Percentiles rank a stretch among this genome's conserved stretches.
These are phyloP conservation scores for Fomitopsis schrenkii DNA, from an alignment of 1,284 basidiomycete species.

Conservation along the genomic window DNA sequence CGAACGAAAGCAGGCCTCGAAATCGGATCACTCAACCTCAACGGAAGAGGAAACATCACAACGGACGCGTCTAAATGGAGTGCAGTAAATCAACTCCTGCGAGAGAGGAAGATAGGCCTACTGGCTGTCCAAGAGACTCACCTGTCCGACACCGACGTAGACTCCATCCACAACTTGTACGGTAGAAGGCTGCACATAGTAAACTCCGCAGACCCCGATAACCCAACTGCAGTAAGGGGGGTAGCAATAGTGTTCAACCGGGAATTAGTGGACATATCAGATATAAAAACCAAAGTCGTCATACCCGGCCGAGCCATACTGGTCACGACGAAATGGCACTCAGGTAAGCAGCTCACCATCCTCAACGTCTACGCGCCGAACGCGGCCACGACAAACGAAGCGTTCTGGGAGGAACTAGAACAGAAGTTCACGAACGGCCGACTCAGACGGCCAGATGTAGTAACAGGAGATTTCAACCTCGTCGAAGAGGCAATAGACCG, in stretches of 20 bases:
- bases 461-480: no score
- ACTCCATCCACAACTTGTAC: background rate
- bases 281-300: background rate
- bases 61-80: no score
- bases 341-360: background rate
- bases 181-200: background rate
- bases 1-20: no score
- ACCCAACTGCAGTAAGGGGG: background rate
- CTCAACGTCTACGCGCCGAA: background rate
- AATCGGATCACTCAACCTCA: no score
- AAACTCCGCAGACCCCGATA: background rate
- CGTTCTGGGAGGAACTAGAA: background rate
- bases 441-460: background rate
- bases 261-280: background rate
- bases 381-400: background rate
- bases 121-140: background rate
- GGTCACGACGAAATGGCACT: background rate
- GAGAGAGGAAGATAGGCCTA: background rate
- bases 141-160: background rate
- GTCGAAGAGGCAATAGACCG: background rate
- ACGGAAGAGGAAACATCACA: no score
- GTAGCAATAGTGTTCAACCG: background rate
- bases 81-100: background rate
- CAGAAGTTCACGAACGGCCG: background rate
- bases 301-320: background rate